phyloP scores from a whole-genome alignment of 371 early-diverging fungal species.

The Nematocida parisii region DNA sequence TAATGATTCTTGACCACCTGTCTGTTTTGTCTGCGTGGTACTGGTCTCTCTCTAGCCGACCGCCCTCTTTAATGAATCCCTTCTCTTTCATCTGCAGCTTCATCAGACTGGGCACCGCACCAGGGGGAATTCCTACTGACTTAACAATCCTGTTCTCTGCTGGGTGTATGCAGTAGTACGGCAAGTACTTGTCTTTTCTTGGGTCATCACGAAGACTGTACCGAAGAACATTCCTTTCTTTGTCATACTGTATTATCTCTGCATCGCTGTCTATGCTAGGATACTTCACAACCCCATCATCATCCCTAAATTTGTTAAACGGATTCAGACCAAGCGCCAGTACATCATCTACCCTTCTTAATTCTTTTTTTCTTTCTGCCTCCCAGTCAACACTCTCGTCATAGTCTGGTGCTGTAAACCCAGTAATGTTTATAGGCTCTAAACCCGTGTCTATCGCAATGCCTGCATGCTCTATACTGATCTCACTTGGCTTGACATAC shows the following conservation, averaged over 20 bases:
- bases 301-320: neutral
- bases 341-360: neutral
- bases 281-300: neutral
- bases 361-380: neutral
- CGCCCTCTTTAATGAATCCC: constrained; percentile 8
- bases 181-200: neutral
- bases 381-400: neutral
- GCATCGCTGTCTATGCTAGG: neutral
- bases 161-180: neutral
- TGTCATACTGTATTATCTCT: neutral
- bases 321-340: neutral
- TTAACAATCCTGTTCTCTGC: neutral
- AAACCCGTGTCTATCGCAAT: neutral
- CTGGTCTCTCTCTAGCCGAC: neutral
- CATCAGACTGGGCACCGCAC: neutral
- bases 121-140: constrained; percentile 9
- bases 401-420: neutral
- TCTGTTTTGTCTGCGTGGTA: neutral
- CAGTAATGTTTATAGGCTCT: neutral
- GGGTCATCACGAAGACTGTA: neutral
- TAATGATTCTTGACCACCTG: neutral
- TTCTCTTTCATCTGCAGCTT: constrained; percentile 20
- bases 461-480: neutral
- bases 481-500: neutral
- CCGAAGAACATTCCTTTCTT: neutral